These are phyloP conservation scores for Ustilago tritici DNA, from an alignment of 1,284 basidiomycete genomes.

Conservation along the genomic window DNA sequence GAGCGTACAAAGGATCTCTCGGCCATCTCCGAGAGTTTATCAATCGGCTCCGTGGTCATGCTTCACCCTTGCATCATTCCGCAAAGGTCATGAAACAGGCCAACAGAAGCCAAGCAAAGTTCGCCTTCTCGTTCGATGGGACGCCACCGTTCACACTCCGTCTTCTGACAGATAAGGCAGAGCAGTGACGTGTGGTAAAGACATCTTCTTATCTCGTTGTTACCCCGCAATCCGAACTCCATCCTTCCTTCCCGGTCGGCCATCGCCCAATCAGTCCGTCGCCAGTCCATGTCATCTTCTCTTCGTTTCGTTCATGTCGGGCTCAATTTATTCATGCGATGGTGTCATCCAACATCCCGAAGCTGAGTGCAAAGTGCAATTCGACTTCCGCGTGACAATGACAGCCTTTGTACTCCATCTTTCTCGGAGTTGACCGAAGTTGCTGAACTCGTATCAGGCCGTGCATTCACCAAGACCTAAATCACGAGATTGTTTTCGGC, in stretches of 20 bases:
- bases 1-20: neutral
- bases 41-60: neutral
- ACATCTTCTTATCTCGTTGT: conserved; percentile 18
- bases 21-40: conserved; percentile 49
- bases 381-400: neutral
- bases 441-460: conserved; percentile 3
- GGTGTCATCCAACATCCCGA: neutral
- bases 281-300: neutral
- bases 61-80: neutral
- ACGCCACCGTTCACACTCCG: neutral
- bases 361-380: neutral
- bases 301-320: neutral
- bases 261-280: neutral
- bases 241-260: neutral
- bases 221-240: conserved; percentile 28
- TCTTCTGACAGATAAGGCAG: neutral
- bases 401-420: neutral
- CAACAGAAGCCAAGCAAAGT: conserved; percentile 12
- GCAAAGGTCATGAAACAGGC: neutral
- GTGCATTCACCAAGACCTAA: neutral
- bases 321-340: conserved; percentile 3
- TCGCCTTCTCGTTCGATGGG: conserved; percentile 5
- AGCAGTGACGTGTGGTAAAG: neutral
- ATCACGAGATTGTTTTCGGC: neutral
- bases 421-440: conserved; percentile 4